Conservation (phyloP, 257 asterid species). For the Nicotiana otophora region DNA sequence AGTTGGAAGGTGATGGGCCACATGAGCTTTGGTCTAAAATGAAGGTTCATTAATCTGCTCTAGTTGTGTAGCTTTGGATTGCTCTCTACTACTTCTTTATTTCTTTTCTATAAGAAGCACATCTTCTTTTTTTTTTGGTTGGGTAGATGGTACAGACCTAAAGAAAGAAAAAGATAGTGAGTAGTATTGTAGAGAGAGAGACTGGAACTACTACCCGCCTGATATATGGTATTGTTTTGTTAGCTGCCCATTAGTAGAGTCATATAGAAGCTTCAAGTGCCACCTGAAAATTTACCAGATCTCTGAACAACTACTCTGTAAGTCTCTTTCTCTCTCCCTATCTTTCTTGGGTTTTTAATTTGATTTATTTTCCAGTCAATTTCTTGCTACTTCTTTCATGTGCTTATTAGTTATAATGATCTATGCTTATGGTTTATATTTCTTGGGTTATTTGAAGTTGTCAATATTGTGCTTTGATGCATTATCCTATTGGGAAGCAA, state of each 20-base stretch:
- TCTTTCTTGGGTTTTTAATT: background rate
- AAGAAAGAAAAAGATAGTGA: background rate
- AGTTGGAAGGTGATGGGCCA: too few species aligned
- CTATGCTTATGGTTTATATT: background rate
- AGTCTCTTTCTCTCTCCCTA: background rate
- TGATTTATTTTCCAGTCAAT: background rate
- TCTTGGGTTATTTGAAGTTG: background rate
- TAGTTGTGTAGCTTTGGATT: too few species aligned
- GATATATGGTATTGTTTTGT: background rate
- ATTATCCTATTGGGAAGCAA: background rate
- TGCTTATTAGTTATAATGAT: background rate
- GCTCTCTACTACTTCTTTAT: too few species aligned
- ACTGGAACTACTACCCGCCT: background rate
- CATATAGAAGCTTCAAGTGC: background rate
- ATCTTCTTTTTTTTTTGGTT: too few species aligned
- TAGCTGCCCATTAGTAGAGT: background rate
- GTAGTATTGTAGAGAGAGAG: background rate
- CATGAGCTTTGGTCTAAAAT: too few species aligned
- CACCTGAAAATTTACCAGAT: background rate
- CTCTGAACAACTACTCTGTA: background rate
- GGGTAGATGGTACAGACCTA: too few species aligned
- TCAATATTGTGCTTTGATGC: background rate
- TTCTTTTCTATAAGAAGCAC: too few species aligned
- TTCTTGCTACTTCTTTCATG: background rate
- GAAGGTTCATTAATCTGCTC: too few species aligned